Conservation (phyloP, 805 yeast species). For the Metschnikowia chrysomelidarum region DNA sequence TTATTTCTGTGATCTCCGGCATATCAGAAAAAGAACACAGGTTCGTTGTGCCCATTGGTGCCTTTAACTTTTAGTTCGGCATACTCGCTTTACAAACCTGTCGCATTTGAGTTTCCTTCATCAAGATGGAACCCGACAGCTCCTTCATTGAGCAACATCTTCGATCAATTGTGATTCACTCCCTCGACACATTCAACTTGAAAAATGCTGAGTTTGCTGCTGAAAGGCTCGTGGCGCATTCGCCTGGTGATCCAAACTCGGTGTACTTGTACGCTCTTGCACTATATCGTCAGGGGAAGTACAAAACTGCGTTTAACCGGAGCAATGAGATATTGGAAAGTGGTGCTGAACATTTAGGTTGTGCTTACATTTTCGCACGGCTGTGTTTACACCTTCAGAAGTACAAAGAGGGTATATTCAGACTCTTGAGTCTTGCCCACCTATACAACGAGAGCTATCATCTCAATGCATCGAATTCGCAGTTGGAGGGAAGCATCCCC, state of each 20-base stretch:
- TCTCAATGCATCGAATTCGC: constrained; percentile 1
- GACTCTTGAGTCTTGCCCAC: constrained; percentile 29
- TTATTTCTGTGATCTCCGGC: too few species aligned
- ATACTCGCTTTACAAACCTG: too few species aligned
- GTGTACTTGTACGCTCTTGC: constrained; percentile 69
- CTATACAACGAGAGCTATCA: constrained; percentile 27
- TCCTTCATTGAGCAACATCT: constrained; percentile 41
- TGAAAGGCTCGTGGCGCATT: constrained; percentile 72
- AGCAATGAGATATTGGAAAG: constrained; percentile 34
- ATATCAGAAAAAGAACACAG: too few species aligned
- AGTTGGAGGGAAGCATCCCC: constrained; percentile 5
- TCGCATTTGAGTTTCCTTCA: too few species aligned
- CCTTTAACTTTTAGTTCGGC: too few species aligned
- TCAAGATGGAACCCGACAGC: constrained; percentile 20
- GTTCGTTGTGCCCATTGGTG: too few species aligned
- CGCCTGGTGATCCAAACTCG: constrained; percentile 55
- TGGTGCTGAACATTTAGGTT: constrained; percentile 59
- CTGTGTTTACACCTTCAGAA: constrained; percentile 56
- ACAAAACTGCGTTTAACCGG: constrained; percentile 57
- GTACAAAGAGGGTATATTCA: constrained; percentile 61
- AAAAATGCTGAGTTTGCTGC: constrained; percentile 83
- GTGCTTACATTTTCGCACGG: constrained; percentile 71
- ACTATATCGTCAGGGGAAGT: constrained; percentile 55
- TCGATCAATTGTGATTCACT: constrained; percentile 61
- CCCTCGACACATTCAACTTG: constrained; percentile 66